Conservation (phyloP, 345 rosid genomes). For the Rhodamnia argentea region DNA sequence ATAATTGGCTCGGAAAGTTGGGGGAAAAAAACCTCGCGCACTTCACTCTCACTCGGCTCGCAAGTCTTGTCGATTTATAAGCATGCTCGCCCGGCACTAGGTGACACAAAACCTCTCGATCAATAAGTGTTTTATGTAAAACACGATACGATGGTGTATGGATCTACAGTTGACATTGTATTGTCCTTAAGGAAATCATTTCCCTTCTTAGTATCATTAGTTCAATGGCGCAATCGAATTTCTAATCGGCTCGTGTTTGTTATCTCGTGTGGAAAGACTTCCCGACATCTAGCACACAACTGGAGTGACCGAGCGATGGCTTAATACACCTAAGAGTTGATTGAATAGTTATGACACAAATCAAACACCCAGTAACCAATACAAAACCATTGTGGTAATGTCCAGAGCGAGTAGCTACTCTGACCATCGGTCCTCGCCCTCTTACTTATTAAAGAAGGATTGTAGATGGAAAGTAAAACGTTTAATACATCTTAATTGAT, state of each 20-base stretch:
- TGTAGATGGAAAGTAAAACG: neutral
- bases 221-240: neutral
- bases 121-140: too few species aligned
- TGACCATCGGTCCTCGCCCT: neutral
- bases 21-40: constrained; percentile 9
- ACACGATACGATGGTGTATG: too few species aligned
- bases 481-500: neutral
- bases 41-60: neutral
- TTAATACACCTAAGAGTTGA: neutral
- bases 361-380: neutral
- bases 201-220: neutral
- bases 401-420: neutral
- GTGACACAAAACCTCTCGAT: neutral
- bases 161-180: too few species aligned
- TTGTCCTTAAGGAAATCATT: too few species aligned
- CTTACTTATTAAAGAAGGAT: neutral
- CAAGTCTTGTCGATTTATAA: neutral
- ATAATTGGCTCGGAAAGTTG: constrained; percentile 10
- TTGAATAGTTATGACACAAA: neutral
- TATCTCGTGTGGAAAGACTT: neutral
- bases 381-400: neutral
- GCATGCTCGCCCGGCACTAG: neutral
- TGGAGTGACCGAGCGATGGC: neutral
- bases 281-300: neutral
- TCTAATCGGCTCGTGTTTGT: neutral